Percentiles rank a stretch among this genome's conserved stretches.
phyloP scores from a whole-genome alignment of 169 alveolate genomes.

The Perkinsus olseni region DNA sequence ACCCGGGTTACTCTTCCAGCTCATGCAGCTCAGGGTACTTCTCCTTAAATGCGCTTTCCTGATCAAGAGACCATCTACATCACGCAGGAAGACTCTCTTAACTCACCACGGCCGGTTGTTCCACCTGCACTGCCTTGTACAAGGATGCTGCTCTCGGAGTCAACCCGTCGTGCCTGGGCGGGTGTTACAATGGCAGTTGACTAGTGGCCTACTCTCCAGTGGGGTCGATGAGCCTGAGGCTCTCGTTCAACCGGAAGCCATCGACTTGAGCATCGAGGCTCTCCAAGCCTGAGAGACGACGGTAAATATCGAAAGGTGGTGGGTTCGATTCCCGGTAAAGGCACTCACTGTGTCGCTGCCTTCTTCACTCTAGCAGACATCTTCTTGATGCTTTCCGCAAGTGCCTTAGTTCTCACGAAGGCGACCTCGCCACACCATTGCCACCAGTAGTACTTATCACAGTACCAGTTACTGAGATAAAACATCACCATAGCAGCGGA shows the following conservation, averaged over 20 bases:
- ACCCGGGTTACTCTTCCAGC: neutral
- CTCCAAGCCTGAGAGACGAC: no score
- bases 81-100: neutral
- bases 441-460: neutral
- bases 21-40: neutral
- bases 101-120: neutral
- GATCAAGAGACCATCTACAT: neutral
- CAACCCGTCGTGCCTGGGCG: neutral
- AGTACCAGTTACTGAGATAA: neutral
- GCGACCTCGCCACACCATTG: neutral
- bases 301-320: no score
- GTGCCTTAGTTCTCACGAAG: neutral
- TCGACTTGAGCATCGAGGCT: no score
- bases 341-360: no score
- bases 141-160: neutral
- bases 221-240: neutral
- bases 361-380: neutral
- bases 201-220: neutral
- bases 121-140: neutral
- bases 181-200: neutral
- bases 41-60: neutral
- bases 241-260: neutral
- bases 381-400: neutral
- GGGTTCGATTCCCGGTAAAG: no score
- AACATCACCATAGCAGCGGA: neutral